These are phyloP conservation scores for Cephaloascus fragrans DNA, from an alignment of 805 yeast genomes.

Conservation along the genomic window DNA sequence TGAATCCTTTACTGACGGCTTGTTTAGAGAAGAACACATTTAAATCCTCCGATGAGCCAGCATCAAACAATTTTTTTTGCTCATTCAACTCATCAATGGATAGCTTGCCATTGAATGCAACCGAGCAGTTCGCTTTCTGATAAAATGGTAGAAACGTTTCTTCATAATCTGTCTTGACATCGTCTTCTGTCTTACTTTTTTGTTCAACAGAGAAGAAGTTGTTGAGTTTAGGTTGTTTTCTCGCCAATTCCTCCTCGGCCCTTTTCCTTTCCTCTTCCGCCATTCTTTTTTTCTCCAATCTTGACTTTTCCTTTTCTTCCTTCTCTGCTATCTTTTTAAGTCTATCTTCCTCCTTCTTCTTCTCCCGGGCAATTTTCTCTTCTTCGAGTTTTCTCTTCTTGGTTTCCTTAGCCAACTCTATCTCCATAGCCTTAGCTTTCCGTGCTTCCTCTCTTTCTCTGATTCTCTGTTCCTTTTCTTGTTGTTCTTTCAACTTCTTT, in stretches of 20 bases:
- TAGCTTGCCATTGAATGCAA: conserved; percentile 15
- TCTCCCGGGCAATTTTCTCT: conserved; percentile 13
- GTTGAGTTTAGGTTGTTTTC: not conserved
- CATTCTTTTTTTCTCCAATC: not conserved
- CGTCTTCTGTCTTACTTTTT: not conserved
- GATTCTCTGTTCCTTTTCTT: conserved; percentile 2
- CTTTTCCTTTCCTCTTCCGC: not conserved
- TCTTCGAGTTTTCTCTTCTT: conserved; percentile 18
- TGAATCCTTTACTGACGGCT: not conserved
- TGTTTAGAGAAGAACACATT: not conserved
- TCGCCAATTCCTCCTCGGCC: conserved; percentile 1
- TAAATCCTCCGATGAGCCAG: conserved; percentile 1
- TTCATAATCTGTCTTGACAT: conserved; percentile 16
- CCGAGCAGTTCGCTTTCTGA: conserved; percentile 21
- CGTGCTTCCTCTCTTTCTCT: conserved; percentile 3
- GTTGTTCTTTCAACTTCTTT: conserved; percentile 2
- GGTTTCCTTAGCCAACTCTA: conserved; percentile 21
- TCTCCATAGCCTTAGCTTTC: conserved; percentile 8
- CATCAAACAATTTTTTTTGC: not conserved
- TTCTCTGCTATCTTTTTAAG: conserved; percentile 10
- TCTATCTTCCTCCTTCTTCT: conserved; percentile 22
- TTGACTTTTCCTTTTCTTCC: conserved; percentile 8
- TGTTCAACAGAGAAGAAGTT: not conserved
- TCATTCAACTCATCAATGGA: conserved; percentile 3
- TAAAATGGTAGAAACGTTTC: conserved; percentile 25